Conservation (phyloP, 2,329 filamentous ascomycete species). For the Neofusicoccum parvum region DNA sequence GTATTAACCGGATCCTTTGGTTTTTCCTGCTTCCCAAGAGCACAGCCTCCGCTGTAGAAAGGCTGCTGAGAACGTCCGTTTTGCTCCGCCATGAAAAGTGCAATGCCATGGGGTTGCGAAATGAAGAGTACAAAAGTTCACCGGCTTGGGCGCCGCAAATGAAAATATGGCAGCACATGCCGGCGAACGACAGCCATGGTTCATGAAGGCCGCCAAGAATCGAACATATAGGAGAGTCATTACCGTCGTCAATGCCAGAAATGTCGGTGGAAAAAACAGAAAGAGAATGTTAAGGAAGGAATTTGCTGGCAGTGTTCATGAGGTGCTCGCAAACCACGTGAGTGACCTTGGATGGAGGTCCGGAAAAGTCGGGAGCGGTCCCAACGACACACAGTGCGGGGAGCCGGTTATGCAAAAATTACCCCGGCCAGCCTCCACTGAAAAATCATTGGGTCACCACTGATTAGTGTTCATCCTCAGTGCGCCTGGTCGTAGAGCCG, state of each 20-base stretch:
- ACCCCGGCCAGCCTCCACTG: background rate
- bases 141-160: background rate
- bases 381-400: slow-evolving; percentile 9
- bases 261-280: background rate
- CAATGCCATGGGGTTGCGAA: slow-evolving; percentile 19
- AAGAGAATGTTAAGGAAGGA: background rate
- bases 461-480: slow-evolving; percentile 19
- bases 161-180: background rate
- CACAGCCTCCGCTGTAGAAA: background rate
- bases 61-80: background rate
- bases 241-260: slow-evolving; percentile 21
- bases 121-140: slow-evolving; percentile 19
- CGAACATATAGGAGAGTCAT: slow-evolving; percentile 20
- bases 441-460: slow-evolving; percentile 1
- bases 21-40: background rate
- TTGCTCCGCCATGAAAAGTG: slow-evolving; percentile 6
- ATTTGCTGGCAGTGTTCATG: slow-evolving; percentile 14
- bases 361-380: slow-evolving; percentile 6
- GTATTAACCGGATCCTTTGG: slow-evolving; percentile 7
- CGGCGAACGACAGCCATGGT: slow-evolving; percentile 5
- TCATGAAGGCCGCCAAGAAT: slow-evolving; percentile 18
- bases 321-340: slow-evolving; percentile 15
- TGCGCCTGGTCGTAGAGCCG: slow-evolving; percentile 18
- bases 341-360: slow-evolving; percentile 11
- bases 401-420: slow-evolving; percentile 8